Evolutionary conservation across 768 basidiomycete genomes (phyloP), one percentile per base, ranked within the genome.

Genomic region (Leccinellum luteum): DNA sequence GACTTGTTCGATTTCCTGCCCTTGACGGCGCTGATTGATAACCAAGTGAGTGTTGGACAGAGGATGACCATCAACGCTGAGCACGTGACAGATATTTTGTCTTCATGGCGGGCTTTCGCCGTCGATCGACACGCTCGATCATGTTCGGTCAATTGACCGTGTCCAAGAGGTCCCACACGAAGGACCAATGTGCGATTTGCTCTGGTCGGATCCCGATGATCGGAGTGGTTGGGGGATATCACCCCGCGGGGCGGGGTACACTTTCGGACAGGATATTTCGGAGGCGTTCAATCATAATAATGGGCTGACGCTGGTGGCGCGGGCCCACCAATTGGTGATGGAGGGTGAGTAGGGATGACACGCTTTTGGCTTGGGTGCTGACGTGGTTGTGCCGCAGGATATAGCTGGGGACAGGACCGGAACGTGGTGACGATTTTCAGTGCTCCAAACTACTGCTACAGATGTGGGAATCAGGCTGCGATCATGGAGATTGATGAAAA

Each of bases 401-500:
- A 92, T 74, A 97, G 94, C 72, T 98, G 96, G 96, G 94, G 94
- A 58, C 96, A 98, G 77, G 96, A 98, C 77, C 85, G 94, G 75
- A 98, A 98, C 73, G 96, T 99, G 23, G 96, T 99, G 63, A 99
- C 96, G 44, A 98, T 99, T 71, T 99, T 98, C 81, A 98, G 95
- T 63, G 97, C 97, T 64, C 97, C 97, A 44, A 99, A 99, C 78
- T 99, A 98, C 76, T 99, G 96, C 77, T 99, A 99, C 80, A 83
- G 97, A 73, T 99, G 97, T 73, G 97, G 97, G 54, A 99, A 99
- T 74, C 97, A 98, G 70, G 97, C 97, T 55, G 97, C 97, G 51
- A 99, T 99, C 74, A 96, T 99, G 87, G 97, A 99, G 75, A 97
- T 99, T 74, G 97, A 99, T 76, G 92, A 94, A 85, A 94, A 94